Conservation (phyloP, 2,329 filamentous ascomycete species). For the Colletotrichum costaricense region DNA sequence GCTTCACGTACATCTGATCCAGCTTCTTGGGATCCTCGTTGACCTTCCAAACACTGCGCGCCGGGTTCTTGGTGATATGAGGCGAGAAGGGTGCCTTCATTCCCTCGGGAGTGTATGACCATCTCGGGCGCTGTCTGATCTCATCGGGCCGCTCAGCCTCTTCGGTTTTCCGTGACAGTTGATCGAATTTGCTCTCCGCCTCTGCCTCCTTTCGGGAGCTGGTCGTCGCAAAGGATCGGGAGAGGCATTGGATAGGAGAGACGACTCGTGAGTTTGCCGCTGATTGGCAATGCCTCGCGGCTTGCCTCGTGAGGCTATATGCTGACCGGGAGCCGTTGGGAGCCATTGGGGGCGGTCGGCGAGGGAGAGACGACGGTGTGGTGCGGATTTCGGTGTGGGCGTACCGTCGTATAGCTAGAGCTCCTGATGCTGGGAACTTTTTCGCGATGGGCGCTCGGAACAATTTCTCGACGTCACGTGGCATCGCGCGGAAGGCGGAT, state of each 20-base stretch:
- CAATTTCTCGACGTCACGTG: slow-evolving; percentile 35
- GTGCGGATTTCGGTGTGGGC: neutral
- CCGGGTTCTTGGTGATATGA: slow-evolving; percentile 66
- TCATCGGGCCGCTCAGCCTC: slow-evolving; percentile 28
- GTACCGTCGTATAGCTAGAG: slow-evolving; percentile 20
- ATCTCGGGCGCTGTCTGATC: slow-evolving; percentile 62
- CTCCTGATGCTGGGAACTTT: slow-evolving; percentile 33
- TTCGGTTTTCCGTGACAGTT: slow-evolving; percentile 20
- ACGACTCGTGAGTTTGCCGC: slow-evolving; percentile 8
- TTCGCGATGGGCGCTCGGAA: slow-evolving; percentile 33
- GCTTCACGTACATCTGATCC: slow-evolving; percentile 79
- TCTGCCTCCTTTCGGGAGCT: neutral
- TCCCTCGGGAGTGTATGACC: slow-evolving; percentile 75
- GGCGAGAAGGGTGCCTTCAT: slow-evolving; percentile 78
- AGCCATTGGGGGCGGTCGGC: slow-evolving; percentile 31
- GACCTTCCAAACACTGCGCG: slow-evolving; percentile 69
- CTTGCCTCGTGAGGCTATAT: slow-evolving; percentile 33
- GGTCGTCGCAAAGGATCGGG: slow-evolving; percentile 32
- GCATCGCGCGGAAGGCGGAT: slow-evolving; percentile 23
- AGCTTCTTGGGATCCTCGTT: slow-evolving; percentile 81
- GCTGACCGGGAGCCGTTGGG: slow-evolving; percentile 30
- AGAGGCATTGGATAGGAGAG: slow-evolving; percentile 23
- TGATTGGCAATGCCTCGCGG: slow-evolving; percentile 33
- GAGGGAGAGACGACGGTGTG: neutral
- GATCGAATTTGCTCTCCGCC: slow-evolving; percentile 23